Evolutionary conservation across 345 rosid species (phyloP).

Genomic region (Linum lewisii): DNA sequence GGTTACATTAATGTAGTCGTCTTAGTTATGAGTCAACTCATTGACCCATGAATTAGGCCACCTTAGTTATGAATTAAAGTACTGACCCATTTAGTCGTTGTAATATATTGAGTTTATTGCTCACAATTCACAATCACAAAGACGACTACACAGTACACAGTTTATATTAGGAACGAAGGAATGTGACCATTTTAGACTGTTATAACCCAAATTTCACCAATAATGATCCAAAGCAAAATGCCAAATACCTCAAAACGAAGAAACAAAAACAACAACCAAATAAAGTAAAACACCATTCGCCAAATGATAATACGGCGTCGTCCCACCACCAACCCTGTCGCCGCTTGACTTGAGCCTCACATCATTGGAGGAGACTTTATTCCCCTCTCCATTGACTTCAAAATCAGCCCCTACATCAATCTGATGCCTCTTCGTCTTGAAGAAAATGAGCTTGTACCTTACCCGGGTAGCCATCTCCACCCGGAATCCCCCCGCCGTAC

Average conservation of each 20-base stretch:
- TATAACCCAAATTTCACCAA: no score
- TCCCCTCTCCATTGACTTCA: conserved; percentile 31
- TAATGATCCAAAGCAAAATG: neutral
- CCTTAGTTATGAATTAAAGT: no score
- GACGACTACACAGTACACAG: no score
- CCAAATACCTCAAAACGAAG: neutral
- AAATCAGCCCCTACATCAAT: conserved; percentile 44
- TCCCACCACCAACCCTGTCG: conserved; percentile 7
- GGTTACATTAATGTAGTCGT: no score
- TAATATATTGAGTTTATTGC: no score
- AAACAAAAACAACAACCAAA: no score
- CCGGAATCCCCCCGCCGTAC: conserved; percentile 36
- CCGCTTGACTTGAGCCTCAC: conserved; percentile 44
- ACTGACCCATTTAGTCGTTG: no score
- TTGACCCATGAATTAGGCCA: no score
- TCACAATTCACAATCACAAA: no score
- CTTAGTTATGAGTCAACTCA: no score
- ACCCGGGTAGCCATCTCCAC: conserved; percentile 56
- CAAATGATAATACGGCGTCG: neutral
- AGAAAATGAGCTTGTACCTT: conserved; percentile 50
- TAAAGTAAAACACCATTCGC: neutral
- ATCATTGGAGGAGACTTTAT: conserved; percentile 14
- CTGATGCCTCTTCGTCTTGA: conserved; percentile 44
- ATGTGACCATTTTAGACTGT: no score
- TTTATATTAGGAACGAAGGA: no score